Evolutionary conservation across 257 asterid genomes (phyloP).

Genomic region (Paraleonurus japonicus): DNA sequence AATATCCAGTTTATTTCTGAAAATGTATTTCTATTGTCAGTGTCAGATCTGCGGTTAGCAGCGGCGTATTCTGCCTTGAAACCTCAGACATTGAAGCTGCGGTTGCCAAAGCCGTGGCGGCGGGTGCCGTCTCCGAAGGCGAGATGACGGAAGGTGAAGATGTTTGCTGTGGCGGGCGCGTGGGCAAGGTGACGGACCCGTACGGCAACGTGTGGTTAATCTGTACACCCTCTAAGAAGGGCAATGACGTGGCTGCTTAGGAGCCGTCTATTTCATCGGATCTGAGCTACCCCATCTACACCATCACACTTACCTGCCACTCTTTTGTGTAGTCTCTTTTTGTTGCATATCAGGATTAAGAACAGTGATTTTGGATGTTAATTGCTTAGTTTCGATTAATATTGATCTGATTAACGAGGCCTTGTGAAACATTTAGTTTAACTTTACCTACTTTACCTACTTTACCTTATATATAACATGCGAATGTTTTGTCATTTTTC

Average conservation of each 20-base stretch:
- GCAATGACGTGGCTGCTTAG: constrained; percentile 45
- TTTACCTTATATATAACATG: neutral
- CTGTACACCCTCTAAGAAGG: constrained; percentile 40
- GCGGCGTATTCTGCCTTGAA: constrained; percentile 53
- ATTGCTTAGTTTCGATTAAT: neutral
- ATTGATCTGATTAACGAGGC: neutral
- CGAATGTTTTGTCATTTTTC: neutral
- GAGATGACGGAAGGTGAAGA: constrained; percentile 43
- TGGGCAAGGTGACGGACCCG: constrained; percentile 68
- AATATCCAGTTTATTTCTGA: neutral
- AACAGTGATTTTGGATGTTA: neutral
- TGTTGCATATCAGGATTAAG: neutral
- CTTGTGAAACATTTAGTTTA: neutral
- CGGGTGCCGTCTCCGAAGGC: constrained; percentile 56
- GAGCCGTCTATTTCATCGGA: constrained; percentile 21
- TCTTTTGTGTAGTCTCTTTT: neutral
- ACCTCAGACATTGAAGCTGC: constrained; percentile 64
- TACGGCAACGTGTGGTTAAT: constrained; percentile 72
- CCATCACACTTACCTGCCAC: neutral
- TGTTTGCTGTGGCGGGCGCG: constrained; percentile 59
- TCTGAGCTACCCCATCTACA: neutral
- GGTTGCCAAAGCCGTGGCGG: constrained; percentile 48
- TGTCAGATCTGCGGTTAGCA: constrained; percentile 35
- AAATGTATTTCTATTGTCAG: constrained; percentile 26
- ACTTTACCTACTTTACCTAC: no score